Evolutionary conservation across 2,329 filamentous ascomycete genomes (phyloP).

Genomic region (Ceratocystis alfenasii): DNA sequence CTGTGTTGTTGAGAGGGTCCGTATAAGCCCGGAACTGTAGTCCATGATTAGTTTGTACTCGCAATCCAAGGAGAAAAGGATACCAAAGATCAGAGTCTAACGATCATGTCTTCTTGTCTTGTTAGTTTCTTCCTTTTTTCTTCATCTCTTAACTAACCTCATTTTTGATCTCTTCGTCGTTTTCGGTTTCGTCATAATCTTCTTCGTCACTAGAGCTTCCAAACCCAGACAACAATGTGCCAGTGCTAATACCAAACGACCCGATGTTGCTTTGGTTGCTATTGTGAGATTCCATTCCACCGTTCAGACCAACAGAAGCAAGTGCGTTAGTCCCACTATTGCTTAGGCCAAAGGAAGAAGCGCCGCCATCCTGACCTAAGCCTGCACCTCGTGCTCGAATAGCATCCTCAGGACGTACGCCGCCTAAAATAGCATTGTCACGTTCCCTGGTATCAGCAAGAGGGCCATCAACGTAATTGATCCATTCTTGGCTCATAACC

Average conservation of each 20-base stretch:
- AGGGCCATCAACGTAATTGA: conserved; percentile 86
- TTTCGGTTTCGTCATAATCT: conserved; percentile 74
- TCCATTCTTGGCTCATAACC: conserved; percentile 83
- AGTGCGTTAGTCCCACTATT: conserved; percentile 52
- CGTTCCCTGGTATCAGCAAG: conserved; percentile 87
- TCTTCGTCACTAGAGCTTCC: conserved; percentile 93
- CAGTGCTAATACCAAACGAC: conserved; percentile 59
- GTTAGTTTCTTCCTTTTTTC: background rate
- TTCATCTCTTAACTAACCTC: conserved; percentile 42
- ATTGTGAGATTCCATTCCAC: conserved; percentile 55
- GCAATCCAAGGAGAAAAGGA: background rate
- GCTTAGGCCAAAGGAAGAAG: conserved; percentile 23
- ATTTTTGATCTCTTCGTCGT: conserved; percentile 60
- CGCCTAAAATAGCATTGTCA: conserved; percentile 95
- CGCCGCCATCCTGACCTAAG: conserved; percentile 37
- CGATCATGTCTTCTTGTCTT: too few relatives aligned
- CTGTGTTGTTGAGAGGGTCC: conserved; percentile 40
- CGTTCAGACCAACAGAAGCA: conserved; percentile 69
- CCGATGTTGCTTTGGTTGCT: conserved; percentile 49
- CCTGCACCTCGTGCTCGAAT: conserved; percentile 54
- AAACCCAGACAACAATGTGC: conserved; percentile 76
- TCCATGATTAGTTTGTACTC: conserved; percentile 23
- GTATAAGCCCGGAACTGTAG: conserved; percentile 48
- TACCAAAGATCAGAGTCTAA: background rate
- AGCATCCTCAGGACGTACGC: conserved; percentile 81